phyloP scores from a whole-genome alignment of 768 basidiomycete genomes.

The Rhizopogon vesiculosus region DNA sequence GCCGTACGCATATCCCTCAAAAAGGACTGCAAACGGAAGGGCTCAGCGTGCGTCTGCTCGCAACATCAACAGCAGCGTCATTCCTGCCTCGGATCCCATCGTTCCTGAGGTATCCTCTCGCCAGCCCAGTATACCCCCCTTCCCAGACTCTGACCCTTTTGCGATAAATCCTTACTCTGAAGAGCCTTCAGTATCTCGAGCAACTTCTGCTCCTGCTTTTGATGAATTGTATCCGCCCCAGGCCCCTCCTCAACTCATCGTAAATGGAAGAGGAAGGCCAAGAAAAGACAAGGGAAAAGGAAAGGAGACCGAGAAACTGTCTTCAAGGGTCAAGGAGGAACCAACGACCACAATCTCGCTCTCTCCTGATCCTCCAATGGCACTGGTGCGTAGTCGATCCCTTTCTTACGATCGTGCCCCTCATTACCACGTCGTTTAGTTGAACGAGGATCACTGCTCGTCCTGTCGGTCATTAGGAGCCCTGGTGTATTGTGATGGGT shows the following conservation, averaged over 20 bases:
- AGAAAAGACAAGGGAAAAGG: constrained; percentile 46
- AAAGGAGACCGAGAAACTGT: constrained; percentile 33
- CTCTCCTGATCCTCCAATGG: constrained; percentile 28
- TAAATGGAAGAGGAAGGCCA: constrained; percentile 22
- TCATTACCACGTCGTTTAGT: constrained; percentile 24
- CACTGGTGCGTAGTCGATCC: constrained; percentile 29
- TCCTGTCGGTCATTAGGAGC: constrained; percentile 78
- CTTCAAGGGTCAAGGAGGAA: constrained; percentile 42
- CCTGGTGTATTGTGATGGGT: constrained; percentile 95
- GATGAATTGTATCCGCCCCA: constrained; percentile 19
- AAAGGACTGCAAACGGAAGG: constrained; percentile 56
- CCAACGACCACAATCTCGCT: constrained; percentile 30
- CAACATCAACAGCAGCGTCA: constrained; percentile 43
- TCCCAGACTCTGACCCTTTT: constrained; percentile 49
- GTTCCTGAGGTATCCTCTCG: constrained; percentile 38
- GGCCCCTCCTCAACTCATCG: not conserved
- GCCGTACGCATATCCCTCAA: constrained; percentile 8
- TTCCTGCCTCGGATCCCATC: constrained; percentile 29
- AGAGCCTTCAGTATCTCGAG: constrained; percentile 56
- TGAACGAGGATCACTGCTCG: constrained; percentile 84
- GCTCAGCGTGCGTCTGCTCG: constrained; percentile 73
- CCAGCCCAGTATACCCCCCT: constrained; percentile 33
- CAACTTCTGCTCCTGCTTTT: constrained; percentile 42
- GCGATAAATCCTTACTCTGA: constrained; percentile 53
- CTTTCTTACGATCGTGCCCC: constrained; percentile 5